Evolutionary conservation across 202 grass and related monocot species (phyloP).

Genomic region (Setaria italica): DNA sequence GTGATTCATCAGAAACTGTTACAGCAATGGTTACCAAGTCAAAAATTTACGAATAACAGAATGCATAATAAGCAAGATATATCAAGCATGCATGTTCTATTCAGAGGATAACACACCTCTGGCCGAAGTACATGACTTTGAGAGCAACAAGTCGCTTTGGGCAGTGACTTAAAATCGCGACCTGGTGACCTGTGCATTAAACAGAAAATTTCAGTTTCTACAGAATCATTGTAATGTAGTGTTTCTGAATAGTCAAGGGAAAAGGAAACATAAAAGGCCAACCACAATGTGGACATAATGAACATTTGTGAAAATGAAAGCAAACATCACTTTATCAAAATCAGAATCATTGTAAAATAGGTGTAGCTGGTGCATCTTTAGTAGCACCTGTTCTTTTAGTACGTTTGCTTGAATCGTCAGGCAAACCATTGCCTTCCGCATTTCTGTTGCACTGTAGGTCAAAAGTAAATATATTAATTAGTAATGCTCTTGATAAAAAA

Average conservation of each 20-base stretch:
- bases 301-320: conserved; percentile 3
- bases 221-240: background rate
- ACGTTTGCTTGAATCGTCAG: conserved; percentile 17
- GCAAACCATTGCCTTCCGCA: background rate
- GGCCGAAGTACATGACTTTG: conserved; percentile 90
- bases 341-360: background rate
- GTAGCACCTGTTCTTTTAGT: conserved; percentile 42
- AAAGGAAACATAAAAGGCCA: background rate
- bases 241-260: conserved; percentile 9
- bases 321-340: background rate
- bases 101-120: conserved; percentile 59
- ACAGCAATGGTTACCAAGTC: background rate
- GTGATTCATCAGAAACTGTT: conserved; percentile 17
- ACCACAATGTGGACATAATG: background rate
- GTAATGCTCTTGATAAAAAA: background rate
- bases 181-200: conserved; percentile 49
- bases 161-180: conserved; percentile 57
- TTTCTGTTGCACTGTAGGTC: conserved; percentile 27
- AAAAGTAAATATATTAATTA: conserved; percentile 34
- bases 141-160: conserved; percentile 75
- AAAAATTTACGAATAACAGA: background rate
- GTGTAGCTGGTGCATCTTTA: conserved; percentile 7
- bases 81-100: conserved; percentile 4
- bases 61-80: conserved; percentile 1
- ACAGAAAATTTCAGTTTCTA: conserved; percentile 22